A percentile compares a stretch with the other conserved stretches of the same genome.
Evolutionary conservation across 345 rosid genomes (phyloP).

Genomic region (Citrus maxima): DNA sequence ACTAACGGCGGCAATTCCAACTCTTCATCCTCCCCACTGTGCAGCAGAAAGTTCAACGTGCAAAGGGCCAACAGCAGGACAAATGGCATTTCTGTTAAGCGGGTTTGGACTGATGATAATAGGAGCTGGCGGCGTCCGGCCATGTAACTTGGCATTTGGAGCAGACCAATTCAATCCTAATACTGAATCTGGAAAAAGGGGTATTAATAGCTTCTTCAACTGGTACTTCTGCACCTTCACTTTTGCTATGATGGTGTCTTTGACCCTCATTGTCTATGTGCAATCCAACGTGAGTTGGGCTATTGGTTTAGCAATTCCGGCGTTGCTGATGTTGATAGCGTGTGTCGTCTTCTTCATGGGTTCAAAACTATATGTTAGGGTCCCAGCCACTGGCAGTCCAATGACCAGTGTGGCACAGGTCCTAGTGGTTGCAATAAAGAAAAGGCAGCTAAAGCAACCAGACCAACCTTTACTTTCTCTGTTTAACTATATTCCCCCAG

Average conservation of each 20-base stretch:
- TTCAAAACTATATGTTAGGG: slow-evolving; percentile 62
- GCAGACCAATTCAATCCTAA: slow-evolving; percentile 78
- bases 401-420: slow-evolving; percentile 51
- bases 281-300: slow-evolving; percentile 83
- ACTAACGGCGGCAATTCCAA: slow-evolving; percentile 56
- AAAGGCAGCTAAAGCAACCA: slow-evolving; percentile 18
- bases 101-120: slow-evolving; percentile 53
- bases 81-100: slow-evolving; percentile 44
- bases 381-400: slow-evolving; percentile 75
- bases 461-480: slow-evolving; percentile 38
- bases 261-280: slow-evolving; percentile 65
- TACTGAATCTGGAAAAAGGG: slow-evolving; percentile 66
- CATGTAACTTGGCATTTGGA: slow-evolving; percentile 77
- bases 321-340: slow-evolving; percentile 59
- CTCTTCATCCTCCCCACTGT: slow-evolving; percentile 51
- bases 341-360: slow-evolving; percentile 56
- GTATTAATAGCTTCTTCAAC: slow-evolving; percentile 76
- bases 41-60: slow-evolving; percentile 31
- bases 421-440: slow-evolving; percentile 26
- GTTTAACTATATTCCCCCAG: slow-evolving; percentile 27
- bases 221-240: slow-evolving; percentile 87
- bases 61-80: slow-evolving; percentile 55
- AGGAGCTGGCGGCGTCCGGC: slow-evolving; percentile 77
- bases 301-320: slow-evolving; percentile 67
- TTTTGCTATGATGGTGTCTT: slow-evolving; percentile 64